Evolutionary conservation across 768 basidiomycete species (phyloP).

Genomic region (Erythrobasidium yunnanense): DNA sequence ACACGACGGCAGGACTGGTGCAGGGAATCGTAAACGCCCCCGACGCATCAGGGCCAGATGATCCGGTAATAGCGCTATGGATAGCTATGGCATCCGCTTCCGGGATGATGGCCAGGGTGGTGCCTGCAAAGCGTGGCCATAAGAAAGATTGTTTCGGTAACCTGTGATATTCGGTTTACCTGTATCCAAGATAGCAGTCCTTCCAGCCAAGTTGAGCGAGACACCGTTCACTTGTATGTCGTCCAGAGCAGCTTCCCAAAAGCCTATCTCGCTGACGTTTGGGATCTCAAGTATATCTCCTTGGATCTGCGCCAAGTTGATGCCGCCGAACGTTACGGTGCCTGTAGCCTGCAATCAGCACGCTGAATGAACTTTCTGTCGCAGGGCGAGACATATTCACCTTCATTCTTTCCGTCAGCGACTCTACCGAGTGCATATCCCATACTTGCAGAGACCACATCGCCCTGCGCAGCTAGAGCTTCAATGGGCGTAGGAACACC

Average conservation of each 20-base stretch:
- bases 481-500: conserved; percentile 59
- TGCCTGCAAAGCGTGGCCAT: conserved; percentile 33
- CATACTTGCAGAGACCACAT: conserved; percentile 56
- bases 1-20: conserved; percentile 49
- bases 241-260: conserved; percentile 63
- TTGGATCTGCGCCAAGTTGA: conserved; percentile 62
- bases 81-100: conserved; percentile 51
- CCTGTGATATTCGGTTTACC: conserved; percentile 39
- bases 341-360: neutral
- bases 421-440: conserved; percentile 72
- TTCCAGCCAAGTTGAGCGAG: conserved; percentile 42
- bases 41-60: conserved; percentile 47
- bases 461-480: conserved; percentile 51
- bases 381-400: no score
- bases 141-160: neutral
- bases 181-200: conserved; percentile 65
- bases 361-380: no score
- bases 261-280: conserved; percentile 56
- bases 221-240: conserved; percentile 53
- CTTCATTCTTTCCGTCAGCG: conserved; percentile 55
- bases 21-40: conserved; percentile 57
- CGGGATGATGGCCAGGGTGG: conserved; percentile 43
- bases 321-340: conserved; percentile 65
- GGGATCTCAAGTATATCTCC: conserved; percentile 49
- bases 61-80: conserved; percentile 51